phyloP scores from a whole-genome alignment of 1,284 basidiomycete species.

The Tilletia walkeri region DNA sequence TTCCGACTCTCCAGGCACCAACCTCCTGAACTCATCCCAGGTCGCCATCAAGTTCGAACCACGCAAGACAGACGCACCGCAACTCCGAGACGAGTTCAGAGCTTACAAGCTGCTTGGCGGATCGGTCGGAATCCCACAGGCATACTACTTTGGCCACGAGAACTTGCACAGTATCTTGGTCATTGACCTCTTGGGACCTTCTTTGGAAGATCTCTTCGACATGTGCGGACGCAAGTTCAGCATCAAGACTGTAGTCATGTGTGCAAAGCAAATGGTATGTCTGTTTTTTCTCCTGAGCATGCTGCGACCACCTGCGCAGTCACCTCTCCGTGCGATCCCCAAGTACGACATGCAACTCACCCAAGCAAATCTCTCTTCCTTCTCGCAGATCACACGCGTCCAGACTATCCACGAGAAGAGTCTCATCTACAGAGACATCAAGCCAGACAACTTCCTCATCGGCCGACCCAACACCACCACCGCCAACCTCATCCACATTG shows the following conservation, averaged over 20 bases:
- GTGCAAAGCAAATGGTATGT: conserved; percentile 89
- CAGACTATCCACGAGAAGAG: conserved; percentile 97
- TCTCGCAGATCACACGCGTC: conserved; percentile 61
- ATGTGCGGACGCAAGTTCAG: conserved; percentile 93
- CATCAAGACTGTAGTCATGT: conserved; percentile 95
- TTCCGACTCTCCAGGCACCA: neutral
- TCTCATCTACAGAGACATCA: conserved; percentile 95
- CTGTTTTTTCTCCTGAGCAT: neutral
- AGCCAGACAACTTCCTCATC: conserved; percentile 94
- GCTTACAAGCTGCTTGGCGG: conserved; percentile 92
- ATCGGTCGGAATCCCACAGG: conserved; percentile 86
- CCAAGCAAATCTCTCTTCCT: neutral
- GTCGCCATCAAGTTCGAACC: conserved; percentile 62
- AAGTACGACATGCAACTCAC: neutral
- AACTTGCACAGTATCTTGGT: conserved; percentile 96
- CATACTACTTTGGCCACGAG: conserved; percentile 96
- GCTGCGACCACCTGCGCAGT: neutral
- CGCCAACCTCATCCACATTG: conserved; percentile 77
- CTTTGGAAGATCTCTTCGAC: conserved; percentile 89
- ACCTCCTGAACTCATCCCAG: conserved; percentile 15
- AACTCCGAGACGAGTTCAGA: conserved; percentile 91
- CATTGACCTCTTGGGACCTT: conserved; percentile 89
- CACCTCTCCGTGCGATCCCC: too few relatives aligned
- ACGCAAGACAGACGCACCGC: conserved; percentile 91
- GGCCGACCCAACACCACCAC: conserved; percentile 84